phyloP scores from a whole-genome alignment of 1,284 basidiomycete species.

The Irpex sp. region DNA sequence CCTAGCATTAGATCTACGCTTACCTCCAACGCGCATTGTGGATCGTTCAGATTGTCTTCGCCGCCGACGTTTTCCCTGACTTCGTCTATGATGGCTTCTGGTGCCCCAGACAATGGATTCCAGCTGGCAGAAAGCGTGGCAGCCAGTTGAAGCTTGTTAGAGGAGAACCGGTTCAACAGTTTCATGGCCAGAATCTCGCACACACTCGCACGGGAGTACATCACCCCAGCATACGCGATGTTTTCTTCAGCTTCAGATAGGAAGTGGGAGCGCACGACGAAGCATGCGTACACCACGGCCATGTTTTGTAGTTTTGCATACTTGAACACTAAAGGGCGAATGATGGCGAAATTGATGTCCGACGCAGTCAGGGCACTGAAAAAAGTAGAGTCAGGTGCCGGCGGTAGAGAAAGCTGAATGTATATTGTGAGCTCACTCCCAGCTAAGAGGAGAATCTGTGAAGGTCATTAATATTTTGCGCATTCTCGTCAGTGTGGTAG shows the following conservation, averaged over 20 bases:
- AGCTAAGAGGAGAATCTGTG: constrained; percentile 73
- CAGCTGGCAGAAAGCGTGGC: constrained; percentile 75
- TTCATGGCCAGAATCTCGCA: constrained; percentile 87
- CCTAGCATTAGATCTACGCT: constrained; percentile 18
- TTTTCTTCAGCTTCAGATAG: constrained; percentile 52
- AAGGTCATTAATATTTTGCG: constrained; percentile 1
- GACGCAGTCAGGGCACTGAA: constrained; percentile 73
- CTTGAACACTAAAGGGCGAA: constrained; percentile 77
- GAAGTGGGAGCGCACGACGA: constrained; percentile 62
- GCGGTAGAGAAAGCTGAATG: not conserved
- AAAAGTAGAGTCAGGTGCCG: not conserved
- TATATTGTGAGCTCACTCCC: constrained; percentile 52
- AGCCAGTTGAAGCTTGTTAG: constrained; percentile 69
- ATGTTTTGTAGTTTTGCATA: constrained; percentile 75
- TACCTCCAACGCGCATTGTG: constrained; percentile 80
- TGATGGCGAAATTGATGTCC: constrained; percentile 80
- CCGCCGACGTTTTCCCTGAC: constrained; percentile 54
- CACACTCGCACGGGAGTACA: constrained; percentile 66
- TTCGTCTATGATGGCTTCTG: constrained; percentile 59
- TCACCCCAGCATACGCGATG: constrained; percentile 73
- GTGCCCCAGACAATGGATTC: constrained; percentile 80
- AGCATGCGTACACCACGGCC: constrained; percentile 70
- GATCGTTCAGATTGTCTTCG: constrained; percentile 53
- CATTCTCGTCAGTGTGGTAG: not conserved
- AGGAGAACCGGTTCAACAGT: constrained; percentile 71